These are phyloP conservation scores for Gleditsia sinensis DNA, from an alignment of 306 rosid species.

Conservation along the genomic window DNA sequence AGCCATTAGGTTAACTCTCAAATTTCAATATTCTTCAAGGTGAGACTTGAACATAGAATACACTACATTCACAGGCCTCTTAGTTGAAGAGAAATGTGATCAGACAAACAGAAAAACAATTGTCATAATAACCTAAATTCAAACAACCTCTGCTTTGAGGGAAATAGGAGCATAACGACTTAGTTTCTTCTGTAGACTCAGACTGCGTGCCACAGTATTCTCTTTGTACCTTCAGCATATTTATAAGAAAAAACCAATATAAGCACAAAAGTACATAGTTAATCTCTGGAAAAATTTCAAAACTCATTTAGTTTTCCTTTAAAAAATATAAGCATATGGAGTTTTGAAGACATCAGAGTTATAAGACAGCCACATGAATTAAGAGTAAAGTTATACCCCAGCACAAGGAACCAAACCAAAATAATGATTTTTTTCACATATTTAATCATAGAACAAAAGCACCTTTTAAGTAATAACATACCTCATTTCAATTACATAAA, in stretches of 20 bases:
- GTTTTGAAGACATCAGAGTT: conserved; percentile 7
- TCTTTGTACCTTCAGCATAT: conserved; percentile 73
- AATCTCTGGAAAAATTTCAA: conserved; percentile 1
- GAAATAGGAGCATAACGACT: conserved; percentile 76
- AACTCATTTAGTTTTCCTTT: not conserved
- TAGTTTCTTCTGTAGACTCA: conserved; percentile 75
- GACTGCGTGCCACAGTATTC: conserved; percentile 52
- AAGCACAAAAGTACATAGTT: conserved; percentile 42
- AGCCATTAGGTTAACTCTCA: not conserved
- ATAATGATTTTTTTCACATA: not conserved
- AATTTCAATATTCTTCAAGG: not conserved
- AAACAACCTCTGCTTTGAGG: conserved; percentile 70
- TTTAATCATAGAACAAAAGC: not conserved
- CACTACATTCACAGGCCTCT: conserved; percentile 3
- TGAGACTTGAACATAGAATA: conserved; percentile 11
- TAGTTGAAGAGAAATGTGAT: not conserved
- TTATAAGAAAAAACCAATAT: conserved; percentile 23
- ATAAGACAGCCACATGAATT: conserved; percentile 15
- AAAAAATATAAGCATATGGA: not conserved
- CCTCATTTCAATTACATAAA: conserved; percentile 77
- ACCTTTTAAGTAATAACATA: conserved; percentile 35
- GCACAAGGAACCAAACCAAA: conserved; percentile 18
- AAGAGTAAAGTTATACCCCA: not conserved
- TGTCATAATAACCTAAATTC: not conserved
- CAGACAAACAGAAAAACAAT: not conserved